Percentiles rank a stretch among this genome's conserved stretches.
These are phyloP conservation scores for Sclerotinia nivalis DNA, from an alignment of 2,329 filamentous ascomycete genomes.

Conservation along the genomic window DNA sequence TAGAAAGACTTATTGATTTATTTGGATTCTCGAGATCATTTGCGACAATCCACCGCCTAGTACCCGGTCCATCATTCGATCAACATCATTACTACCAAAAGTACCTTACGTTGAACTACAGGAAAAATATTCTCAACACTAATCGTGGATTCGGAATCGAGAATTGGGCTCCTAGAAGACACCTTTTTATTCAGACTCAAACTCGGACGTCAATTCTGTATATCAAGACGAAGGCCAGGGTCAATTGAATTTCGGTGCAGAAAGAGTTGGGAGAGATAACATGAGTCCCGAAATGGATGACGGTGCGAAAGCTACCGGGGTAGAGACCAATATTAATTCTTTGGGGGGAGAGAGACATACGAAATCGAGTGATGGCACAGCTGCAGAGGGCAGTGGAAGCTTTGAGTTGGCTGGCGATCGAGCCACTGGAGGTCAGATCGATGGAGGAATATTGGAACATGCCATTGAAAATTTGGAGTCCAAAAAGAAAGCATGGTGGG, in stretches of 20 bases:
- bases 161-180: conserved; percentile 38
- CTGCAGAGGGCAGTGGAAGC: conserved; percentile 24
- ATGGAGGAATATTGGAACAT: conserved; percentile 35
- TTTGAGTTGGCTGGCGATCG: conserved; percentile 27
- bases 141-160: conserved; percentile 19
- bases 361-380: conserved; percentile 35
- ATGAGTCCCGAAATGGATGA: conserved; percentile 14
- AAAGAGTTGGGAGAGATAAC: conserved; percentile 17
- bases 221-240: conserved; percentile 21
- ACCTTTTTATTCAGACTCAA: conserved; percentile 31
- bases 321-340: conserved; percentile 29
- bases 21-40: background rate
- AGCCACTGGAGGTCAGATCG: conserved; percentile 24
- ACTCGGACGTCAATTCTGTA: conserved; percentile 14
- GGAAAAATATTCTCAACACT: background rate
- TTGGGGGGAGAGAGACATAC: conserved; percentile 27
- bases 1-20: conserved; percentile 39
- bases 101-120: background rate
- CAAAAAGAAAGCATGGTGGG: conserved; percentile 59
- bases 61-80: background rate
- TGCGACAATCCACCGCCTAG: background rate
- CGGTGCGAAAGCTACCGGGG: conserved; percentile 26
- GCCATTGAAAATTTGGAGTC: conserved; percentile 58
- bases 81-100: background rate
- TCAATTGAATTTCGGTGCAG: conserved; percentile 23